Conservation (phyloP, 495 filamentous ascomycete species). For the Hypoxylon perforatum region DNA sequence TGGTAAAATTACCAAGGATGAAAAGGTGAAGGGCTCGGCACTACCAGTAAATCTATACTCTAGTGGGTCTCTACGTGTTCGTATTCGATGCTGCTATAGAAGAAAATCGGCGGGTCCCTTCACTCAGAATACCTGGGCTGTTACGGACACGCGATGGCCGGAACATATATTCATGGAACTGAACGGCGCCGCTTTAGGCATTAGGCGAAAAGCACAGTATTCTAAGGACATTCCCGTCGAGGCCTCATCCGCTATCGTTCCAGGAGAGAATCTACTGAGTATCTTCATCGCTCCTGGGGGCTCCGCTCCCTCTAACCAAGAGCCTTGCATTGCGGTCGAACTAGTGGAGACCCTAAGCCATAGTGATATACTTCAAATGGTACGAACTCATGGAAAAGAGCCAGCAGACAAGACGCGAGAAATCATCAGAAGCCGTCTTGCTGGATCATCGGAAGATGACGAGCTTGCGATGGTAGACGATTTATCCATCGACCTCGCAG, state of each 20-base stretch:
- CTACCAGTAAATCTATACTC: slow-evolving; percentile 48
- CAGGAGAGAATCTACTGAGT: slow-evolving; percentile 69
- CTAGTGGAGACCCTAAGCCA: slow-evolving; percentile 65
- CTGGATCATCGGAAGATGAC: slow-evolving; percentile 63
- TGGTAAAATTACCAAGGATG: slow-evolving; percentile 31
- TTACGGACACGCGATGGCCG: slow-evolving; percentile 76
- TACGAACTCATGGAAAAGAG: slow-evolving; percentile 49
- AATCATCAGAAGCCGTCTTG: slow-evolving; percentile 63
- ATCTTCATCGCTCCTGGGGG: slow-evolving; percentile 60
- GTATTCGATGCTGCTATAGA: slow-evolving; percentile 49
- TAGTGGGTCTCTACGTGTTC: slow-evolving; percentile 54
- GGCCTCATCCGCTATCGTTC: slow-evolving; percentile 65
- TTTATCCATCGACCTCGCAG: slow-evolving; percentile 77
- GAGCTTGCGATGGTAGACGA: slow-evolving; percentile 73
- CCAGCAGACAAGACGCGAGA: slow-evolving; percentile 52
- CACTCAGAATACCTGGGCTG: slow-evolving; percentile 67
- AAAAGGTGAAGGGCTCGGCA: slow-evolving; percentile 11
- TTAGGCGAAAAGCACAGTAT: slow-evolving; percentile 72
- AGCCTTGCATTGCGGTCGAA: slow-evolving; percentile 70
- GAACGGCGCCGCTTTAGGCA: slow-evolving; percentile 68
- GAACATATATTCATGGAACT: slow-evolving; percentile 73
- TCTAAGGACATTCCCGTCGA: slow-evolving; percentile 81
- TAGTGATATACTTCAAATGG: slow-evolving; percentile 56
- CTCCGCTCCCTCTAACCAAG: slow-evolving; percentile 29
- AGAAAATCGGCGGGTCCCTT: slow-evolving; percentile 9